Percentiles rank a stretch among this genome's conserved stretches.
phyloP scores from a whole-genome alignment of 2,329 filamentous ascomycete genomes.

The Cladosporium sp. region DNA sequence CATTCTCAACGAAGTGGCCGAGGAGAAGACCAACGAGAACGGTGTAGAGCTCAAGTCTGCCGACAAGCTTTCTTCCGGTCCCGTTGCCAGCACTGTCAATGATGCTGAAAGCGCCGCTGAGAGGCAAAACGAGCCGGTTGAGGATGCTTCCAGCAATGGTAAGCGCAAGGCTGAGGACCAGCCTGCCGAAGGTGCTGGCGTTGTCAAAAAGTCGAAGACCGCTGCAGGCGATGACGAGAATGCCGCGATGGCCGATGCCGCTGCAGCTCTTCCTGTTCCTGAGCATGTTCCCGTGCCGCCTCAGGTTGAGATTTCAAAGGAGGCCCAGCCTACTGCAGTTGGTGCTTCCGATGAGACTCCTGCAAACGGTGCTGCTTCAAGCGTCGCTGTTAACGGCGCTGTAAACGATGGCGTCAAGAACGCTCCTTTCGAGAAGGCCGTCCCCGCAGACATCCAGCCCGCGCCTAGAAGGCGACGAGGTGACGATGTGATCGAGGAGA shows the following conservation, averaged over 20 bases:
- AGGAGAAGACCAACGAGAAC: constrained; percentile 12
- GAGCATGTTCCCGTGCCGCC: neutral
- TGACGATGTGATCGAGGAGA: constrained; percentile 67
- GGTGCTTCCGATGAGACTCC: constrained; percentile 6
- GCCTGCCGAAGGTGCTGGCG: constrained; percentile 10
- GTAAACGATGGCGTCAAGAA: constrained; percentile 17
- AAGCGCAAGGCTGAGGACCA: constrained; percentile 14
- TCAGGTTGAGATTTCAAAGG: neutral
- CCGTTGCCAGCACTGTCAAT: constrained; percentile 9
- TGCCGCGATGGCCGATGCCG: constrained; percentile 18
- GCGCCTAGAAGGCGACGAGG: constrained; percentile 18
- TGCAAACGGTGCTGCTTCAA: neutral
- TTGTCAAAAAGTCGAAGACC: constrained; percentile 13
- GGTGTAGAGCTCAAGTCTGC: constrained; percentile 6
- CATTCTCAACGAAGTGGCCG: constrained; percentile 36
- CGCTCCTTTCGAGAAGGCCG: constrained; percentile 24
- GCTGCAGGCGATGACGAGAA: constrained; percentile 7
- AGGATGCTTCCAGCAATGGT: constrained; percentile 2
- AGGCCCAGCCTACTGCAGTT: constrained; percentile 8
- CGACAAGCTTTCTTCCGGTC: constrained; percentile 13
- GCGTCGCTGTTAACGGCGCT: constrained; percentile 12
- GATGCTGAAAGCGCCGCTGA: constrained; percentile 14
- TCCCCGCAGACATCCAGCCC: constrained; percentile 16
- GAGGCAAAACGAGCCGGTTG: constrained; percentile 15
- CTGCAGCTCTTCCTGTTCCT: constrained; percentile 12